Evolutionary conservation across 192 early-diverging fungal genomes (phyloP), one percentile per base, ranked within the genome.

Genomic region (Coemansia aciculifera): DNA sequence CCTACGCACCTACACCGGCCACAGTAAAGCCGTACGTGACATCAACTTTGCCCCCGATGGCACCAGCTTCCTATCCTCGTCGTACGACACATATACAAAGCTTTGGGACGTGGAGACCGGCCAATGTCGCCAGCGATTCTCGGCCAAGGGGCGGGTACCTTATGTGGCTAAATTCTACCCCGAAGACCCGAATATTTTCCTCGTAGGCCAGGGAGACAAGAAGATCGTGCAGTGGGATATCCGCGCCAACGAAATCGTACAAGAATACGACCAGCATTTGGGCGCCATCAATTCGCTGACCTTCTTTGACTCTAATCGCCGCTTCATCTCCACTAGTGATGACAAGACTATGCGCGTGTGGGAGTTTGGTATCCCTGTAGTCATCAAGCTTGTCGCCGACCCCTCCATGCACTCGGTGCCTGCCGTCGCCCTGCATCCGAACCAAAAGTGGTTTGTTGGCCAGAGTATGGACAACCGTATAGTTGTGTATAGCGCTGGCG

Each of bases 61-160:
- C 19, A 75, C 72, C 2, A 66, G 83, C 44, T 99, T 99, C 66
- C 74, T 99, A 49, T 92, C 89, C 69, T 90, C 92, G 19, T 90
- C 91, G 40, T 98, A 95, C 67, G 98, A 99, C 76, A 90, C 89
- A 66, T 90, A 86, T 65, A 89, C 97, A 24, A 99, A 99, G 75
- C 77, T 96, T 31, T 99, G 98, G 98, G 98, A 99, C 70, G 98
- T 96, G 0, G 98, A 99, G 68, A 99, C 98, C 5, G 95, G 96
- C 17, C 76, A 94, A 79, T 96, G 94, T 66, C 89, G 92, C 21
- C 87, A 86, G 5, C 69, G 84, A 11, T 94, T 92, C 67, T 86
- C 87, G 2, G 92, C 91, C 2, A 36, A 31, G 13, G 88, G 92
- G 32, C 88, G 89, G 49, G 88, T 92, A 2, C 96, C 96, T 31